Conservation (phyloP, 768 basidiomycete species). For the Cystobasidiopsis lactophilus region DNA sequence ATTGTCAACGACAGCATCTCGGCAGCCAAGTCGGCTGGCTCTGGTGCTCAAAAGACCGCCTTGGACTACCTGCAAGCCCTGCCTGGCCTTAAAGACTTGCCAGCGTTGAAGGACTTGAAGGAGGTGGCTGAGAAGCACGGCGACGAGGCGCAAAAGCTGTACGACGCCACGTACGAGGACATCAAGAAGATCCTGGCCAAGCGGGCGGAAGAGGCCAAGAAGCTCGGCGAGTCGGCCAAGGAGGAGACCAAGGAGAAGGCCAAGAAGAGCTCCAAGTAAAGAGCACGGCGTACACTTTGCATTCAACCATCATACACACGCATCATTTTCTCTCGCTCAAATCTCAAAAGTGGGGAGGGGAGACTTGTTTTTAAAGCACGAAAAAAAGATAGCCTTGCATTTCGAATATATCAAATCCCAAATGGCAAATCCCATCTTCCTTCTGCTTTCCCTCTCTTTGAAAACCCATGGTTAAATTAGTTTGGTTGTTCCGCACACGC, state of each 20-base stretch:
- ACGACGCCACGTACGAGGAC: constrained; percentile 15
- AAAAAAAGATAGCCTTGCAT: too few species aligned
- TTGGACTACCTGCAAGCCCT: not conserved
- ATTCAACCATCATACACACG: too few species aligned
- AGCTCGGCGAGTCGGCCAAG: constrained; percentile 11
- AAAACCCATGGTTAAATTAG: too few species aligned
- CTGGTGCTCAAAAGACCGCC: not conserved
- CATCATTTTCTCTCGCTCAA: too few species aligned
- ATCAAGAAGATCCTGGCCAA: constrained; percentile 18
- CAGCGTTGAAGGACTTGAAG: constrained; percentile 12
- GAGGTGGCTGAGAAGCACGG: constrained; percentile 16
- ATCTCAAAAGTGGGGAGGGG: too few species aligned
- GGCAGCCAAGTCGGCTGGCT: constrained; percentile 6
- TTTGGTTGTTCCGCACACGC: too few species aligned
- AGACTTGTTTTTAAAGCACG: too few species aligned
- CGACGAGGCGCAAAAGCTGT: constrained; percentile 16
- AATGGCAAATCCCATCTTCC: too few species aligned
- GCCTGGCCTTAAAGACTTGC: constrained; percentile 7
- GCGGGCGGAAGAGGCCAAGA: constrained; percentile 16
- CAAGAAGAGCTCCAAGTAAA: constrained; percentile 6
- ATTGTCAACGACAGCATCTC: constrained; percentile 16
- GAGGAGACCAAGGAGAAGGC: constrained; percentile 15
- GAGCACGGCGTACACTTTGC: too few species aligned
- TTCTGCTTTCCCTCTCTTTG: too few species aligned
- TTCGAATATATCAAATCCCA: too few species aligned